Base-by-base conservation (phyloP, 2,329 filamentous ascomycete species). In the Pseudohalonectria lignicola region DNA sequence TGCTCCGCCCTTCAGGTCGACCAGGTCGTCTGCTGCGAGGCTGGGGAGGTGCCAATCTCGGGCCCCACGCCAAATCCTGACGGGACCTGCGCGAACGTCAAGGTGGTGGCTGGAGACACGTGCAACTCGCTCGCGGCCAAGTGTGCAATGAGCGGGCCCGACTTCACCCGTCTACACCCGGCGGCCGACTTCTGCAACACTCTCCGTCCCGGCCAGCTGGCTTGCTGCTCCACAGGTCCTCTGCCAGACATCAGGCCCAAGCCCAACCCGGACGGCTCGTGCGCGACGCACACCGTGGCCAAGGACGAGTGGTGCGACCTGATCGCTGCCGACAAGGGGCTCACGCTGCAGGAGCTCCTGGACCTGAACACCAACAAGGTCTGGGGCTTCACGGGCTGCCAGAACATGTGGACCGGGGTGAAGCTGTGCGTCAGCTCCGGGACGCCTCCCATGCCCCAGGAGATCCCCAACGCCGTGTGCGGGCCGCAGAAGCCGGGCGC, bases 211-310 rank as follows among this genome's bases (percentile, higher is more conserved):
- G 53, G 51, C 17, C 51, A 62, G 44, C 51, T 45, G 31, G 55
- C 62, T 1, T 66, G 61, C 47, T 64, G 61, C 40, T 53, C 51
- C 8, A 25, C 47, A 1, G 62, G 62, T 3, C 48, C 44, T 0
- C 46, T 61, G 1, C 60, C 61, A 0, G 52, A 59, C 36, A 39
- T 52, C 20, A 44, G 39, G 1, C 62, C 62, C 1, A 47, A 59
- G 45, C 54, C 55, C 2, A 43, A 48, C 23, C 36, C 45, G 2
- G 55, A 65, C 25, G 62, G 62, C 1, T 49, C 51, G 1, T 67
- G 63, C 37, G 44, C 39, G 3, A 46, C 49, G 4, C 58, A 63
- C 41, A 46, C 39, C 0, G 53, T 63, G 16, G 42, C 52, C 35
- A 34, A 43, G 0, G 52, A 49, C 0, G 61, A 65, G 23, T 45